A percentile compares a stretch with the other conserved stretches of the same genome.
Evolutionary conservation across 2,329 filamentous ascomycete genomes (phyloP).

Genomic region (Colletotrichum liaoningense): DNA sequence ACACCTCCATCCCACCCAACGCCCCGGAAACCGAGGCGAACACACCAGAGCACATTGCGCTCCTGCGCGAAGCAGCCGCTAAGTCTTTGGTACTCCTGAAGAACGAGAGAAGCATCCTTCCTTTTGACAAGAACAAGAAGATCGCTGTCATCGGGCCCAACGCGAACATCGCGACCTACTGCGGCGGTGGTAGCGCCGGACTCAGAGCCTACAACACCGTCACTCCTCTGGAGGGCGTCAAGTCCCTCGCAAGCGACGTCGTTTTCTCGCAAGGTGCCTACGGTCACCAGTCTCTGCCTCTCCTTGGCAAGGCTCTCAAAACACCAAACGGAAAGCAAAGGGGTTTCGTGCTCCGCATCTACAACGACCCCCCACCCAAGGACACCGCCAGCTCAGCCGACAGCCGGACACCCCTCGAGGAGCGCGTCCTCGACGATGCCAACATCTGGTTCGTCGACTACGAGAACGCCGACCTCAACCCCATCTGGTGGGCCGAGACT

Average conservation of each 20-base stretch:
- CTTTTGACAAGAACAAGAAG: conserved; percentile 54
- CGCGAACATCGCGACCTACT: conserved; percentile 51
- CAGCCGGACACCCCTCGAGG: conserved; percentile 36
- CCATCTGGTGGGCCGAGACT: conserved; percentile 40
- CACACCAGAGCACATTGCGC: conserved; percentile 68
- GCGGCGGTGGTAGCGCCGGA: conserved; percentile 47
- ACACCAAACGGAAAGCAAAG: conserved; percentile 38
- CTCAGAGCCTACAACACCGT: conserved; percentile 46
- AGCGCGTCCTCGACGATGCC: conserved; percentile 38
- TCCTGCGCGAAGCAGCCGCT: conserved; percentile 46
- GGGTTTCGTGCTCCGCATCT: conserved; percentile 43
- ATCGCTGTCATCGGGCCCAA: conserved; percentile 67
- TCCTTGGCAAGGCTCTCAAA: conserved; percentile 41
- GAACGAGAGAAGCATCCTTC: conserved; percentile 74
- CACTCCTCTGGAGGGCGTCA: conserved; percentile 46
- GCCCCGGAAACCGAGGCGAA: conserved; percentile 65
- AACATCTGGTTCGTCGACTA: conserved; percentile 44
- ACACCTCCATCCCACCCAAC: conserved; percentile 59
- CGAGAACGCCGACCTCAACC: conserved; percentile 37
- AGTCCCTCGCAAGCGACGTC: conserved; percentile 36
- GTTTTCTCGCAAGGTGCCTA: conserved; percentile 43
- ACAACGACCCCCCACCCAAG: conserved; percentile 36
- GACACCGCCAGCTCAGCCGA: neutral
- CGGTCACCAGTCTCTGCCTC: conserved; percentile 46
- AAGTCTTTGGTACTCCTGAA: conserved; percentile 77